Base-by-base conservation (phyloP, 1,139 yeast genomes). In the Suhomyces bokatorum region DNA sequence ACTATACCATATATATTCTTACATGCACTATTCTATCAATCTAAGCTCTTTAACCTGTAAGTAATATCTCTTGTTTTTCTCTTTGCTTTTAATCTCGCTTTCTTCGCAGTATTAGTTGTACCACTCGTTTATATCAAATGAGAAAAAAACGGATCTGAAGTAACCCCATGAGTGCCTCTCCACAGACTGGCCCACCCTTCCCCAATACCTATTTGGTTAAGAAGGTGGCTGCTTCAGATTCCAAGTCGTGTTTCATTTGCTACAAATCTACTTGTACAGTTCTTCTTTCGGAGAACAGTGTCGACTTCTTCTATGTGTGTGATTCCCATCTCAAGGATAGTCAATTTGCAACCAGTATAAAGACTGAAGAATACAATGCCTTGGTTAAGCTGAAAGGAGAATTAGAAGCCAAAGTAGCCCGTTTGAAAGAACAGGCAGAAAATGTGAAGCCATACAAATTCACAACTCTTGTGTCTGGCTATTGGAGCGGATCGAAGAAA, bases 271-370 rank as follows among this genome's bases (percentile, higher is more conserved):
- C 88, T 0, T 53, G 72, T 1, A 70, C 78, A 0, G 95, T 87
- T 2, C 64, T 87, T 31, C 73, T 84, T n/a, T 70, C 83, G 2
- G 64, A 64, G 2, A 69, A 67, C 45, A 63, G 74, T 54, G 66
- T 71, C 3, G 93, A 86, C 59, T 85, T 82, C 70, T 83, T 87
- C 59, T 86, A 85, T 58, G 71, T 80, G 1, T 87, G 95, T 59
- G 77, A 74, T 22, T 54, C 70, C n/a, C 95, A 87, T 63, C 62
- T 87, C 38, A 63, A 62, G 14, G 95, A 87, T 56, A 62, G 72
- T 1, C 70, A 75, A n/a, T 86, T 86, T 63, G 89, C 87, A 3
- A 62, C 64, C 2, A 81, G 87, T 0, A 55, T 75, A 2, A 66
- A 70, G 32, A 75, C 75, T 10, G 67, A 72, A 1, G 81, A 71